phyloP scores from a whole-genome alignment of 1,284 basidiomycete species.

The Puccinia novopanici region DNA sequence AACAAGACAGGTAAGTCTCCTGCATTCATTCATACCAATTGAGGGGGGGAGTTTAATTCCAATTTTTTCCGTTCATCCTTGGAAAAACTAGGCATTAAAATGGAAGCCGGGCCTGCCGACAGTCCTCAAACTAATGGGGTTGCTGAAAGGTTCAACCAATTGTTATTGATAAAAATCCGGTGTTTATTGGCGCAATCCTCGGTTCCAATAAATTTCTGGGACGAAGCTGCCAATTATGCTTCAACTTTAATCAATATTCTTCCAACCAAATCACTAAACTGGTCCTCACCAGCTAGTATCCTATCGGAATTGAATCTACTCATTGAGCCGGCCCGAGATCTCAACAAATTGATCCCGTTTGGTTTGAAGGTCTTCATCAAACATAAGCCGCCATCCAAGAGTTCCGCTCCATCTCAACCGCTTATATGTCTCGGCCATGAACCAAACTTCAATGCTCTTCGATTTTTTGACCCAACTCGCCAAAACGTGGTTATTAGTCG shows the following conservation, averaged over 20 bases:
- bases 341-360: not conserved
- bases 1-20: not conserved
- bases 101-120: not conserved
- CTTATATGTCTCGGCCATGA: not conserved
- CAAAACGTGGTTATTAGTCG: not conserved
- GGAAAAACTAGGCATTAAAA: not conserved
- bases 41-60: not conserved
- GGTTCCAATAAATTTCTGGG: conserved; percentile 7
- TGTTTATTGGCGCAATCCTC: too few relatives aligned
- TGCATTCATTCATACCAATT: not conserved
- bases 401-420: not conserved
- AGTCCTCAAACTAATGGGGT: not conserved
- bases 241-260: not conserved
- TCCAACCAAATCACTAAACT: not conserved
- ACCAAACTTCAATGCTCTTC: not conserved
- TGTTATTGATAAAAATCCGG: not conserved
- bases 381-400: not conserved
- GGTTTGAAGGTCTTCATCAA: not conserved
- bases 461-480: not conserved
- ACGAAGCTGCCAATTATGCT: not conserved
- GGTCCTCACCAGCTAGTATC: not conserved
- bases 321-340: not conserved
- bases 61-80: not conserved
- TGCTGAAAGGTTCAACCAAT: not conserved
- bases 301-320: not conserved